Evolutionary conservation across 2,329 filamentous ascomycete species (phyloP).

Genomic region (Neopestalotiopsis sp.): DNA sequence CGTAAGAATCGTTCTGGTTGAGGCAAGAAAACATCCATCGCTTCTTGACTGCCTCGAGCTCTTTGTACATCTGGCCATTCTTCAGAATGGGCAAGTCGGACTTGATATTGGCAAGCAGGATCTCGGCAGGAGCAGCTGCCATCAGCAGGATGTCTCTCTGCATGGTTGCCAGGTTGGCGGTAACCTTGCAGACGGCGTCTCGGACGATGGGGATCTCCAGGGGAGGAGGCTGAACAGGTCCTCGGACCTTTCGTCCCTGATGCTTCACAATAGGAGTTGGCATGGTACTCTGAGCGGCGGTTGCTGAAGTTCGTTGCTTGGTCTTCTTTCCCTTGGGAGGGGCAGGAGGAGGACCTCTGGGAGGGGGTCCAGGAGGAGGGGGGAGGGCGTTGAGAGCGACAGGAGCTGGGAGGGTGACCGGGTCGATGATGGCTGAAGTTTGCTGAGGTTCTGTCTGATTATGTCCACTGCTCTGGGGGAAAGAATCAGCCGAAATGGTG

Average conservation of each 20-base stretch:
- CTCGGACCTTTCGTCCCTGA: background rate
- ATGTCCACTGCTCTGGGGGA: too few species aligned
- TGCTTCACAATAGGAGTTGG: background rate
- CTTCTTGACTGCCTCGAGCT: slow-evolving; percentile 60
- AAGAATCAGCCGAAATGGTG: too few species aligned
- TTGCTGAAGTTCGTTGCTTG: background rate
- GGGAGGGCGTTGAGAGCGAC: background rate
- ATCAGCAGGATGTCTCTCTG: slow-evolving; percentile 61
- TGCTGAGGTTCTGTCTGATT: background rate
- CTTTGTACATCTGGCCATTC: slow-evolving; percentile 53
- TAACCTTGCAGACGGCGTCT: slow-evolving; percentile 30
- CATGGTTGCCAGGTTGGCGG: slow-evolving; percentile 43
- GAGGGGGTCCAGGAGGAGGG: background rate
- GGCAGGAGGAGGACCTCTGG: background rate
- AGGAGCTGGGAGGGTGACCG: background rate
- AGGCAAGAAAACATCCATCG: slow-evolving; percentile 67
- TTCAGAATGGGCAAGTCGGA: slow-evolving; percentile 51
- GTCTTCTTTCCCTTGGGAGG: background rate
- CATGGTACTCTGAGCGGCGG: background rate
- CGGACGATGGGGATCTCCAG: background rate
- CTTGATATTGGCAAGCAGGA: slow-evolving; percentile 60
- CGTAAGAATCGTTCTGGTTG: slow-evolving; percentile 47
- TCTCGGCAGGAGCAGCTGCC: slow-evolving; percentile 55
- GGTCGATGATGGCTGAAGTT: background rate
- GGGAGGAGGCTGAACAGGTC: background rate